A percentile compares a stretch with the other conserved stretches of the same genome.
Evolutionary conservation across 345 rosid species (phyloP).

Genomic region (Populus alba): DNA sequence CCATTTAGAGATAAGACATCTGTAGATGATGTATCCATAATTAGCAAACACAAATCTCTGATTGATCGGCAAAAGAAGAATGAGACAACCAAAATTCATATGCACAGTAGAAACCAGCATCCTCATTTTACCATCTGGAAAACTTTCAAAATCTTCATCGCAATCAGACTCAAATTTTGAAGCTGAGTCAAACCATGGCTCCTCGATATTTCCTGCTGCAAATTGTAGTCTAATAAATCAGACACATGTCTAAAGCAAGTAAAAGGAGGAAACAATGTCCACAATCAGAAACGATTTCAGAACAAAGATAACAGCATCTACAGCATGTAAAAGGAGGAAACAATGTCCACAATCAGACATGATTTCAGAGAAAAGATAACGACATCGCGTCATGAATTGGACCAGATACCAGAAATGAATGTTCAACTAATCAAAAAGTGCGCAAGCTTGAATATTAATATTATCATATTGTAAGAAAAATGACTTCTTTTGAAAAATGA

Average conservation of each 20-base stretch:
- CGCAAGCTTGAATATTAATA: background rate
- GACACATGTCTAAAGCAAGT: background rate
- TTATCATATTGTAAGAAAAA: background rate
- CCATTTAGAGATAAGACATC: constrained; percentile 25
- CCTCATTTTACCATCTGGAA: constrained; percentile 26
- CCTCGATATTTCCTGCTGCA: constrained; percentile 28
- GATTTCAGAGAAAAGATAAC: background rate
- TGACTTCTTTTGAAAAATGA: background rate
- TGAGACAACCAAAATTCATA: background rate
- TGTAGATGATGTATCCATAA: constrained; percentile 16
- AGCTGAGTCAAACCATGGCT: constrained; percentile 33
- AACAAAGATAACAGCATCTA: background rate
- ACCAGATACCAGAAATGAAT: background rate
- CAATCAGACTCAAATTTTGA: constrained; percentile 30
- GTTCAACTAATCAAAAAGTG: background rate
- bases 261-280: background rate
- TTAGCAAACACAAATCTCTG: background rate
- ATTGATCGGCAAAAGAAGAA: background rate
- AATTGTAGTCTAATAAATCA: constrained; percentile 9
- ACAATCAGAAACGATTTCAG: background rate
- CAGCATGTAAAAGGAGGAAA: background rate
- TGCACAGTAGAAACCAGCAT: background rate
- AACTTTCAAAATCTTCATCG: constrained; percentile 32
- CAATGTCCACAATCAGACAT: background rate
- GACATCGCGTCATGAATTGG: background rate